Conservation (phyloP, 2,329 filamentous ascomycete genomes). For the Emydomyces testavorans region DNA sequence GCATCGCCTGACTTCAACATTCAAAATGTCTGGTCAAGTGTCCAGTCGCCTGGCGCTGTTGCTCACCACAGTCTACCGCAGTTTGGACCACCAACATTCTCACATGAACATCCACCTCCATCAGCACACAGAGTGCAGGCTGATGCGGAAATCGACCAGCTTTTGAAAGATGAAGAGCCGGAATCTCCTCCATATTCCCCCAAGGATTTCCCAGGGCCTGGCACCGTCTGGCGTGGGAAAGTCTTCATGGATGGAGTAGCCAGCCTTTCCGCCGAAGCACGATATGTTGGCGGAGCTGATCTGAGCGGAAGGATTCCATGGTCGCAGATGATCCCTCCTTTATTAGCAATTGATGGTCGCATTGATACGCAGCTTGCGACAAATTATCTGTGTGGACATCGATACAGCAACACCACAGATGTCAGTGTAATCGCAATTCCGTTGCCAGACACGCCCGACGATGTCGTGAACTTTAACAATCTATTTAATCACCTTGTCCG, state of each 20-base stretch:
- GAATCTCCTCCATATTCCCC: constrained; percentile 77
- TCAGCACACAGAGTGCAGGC: constrained; percentile 44
- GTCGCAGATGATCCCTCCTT: constrained; percentile 61
- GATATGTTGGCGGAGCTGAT: constrained; percentile 74
- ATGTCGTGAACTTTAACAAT: constrained; percentile 54
- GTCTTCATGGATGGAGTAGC: constrained; percentile 67
- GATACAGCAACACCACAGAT: constrained; percentile 71
- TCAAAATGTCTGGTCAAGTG: constrained; percentile 71
- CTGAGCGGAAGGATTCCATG: constrained; percentile 57
- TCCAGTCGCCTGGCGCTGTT: constrained; percentile 57
- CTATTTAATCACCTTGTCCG: constrained; percentile 80
- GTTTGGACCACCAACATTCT: constrained; percentile 26
- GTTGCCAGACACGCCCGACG: constrained; percentile 47
- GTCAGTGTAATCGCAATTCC: constrained; percentile 67
- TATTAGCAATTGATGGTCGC: constrained; percentile 51
- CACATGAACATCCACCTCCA: constrained; percentile 16
- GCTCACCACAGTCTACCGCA: constrained; percentile 34
- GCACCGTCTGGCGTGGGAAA: constrained; percentile 66
- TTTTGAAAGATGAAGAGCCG: constrained; percentile 71
- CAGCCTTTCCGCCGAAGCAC: constrained; percentile 64
- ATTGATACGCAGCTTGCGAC: constrained; percentile 74
- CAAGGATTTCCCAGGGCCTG: constrained; percentile 58
- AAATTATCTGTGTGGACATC: constrained; percentile 78
- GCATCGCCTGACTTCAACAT: constrained; percentile 63
- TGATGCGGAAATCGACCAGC: constrained; percentile 79